Conservation (phyloP, 2,329 filamentous ascomycete species). For the Fusarium sp. region DNA sequence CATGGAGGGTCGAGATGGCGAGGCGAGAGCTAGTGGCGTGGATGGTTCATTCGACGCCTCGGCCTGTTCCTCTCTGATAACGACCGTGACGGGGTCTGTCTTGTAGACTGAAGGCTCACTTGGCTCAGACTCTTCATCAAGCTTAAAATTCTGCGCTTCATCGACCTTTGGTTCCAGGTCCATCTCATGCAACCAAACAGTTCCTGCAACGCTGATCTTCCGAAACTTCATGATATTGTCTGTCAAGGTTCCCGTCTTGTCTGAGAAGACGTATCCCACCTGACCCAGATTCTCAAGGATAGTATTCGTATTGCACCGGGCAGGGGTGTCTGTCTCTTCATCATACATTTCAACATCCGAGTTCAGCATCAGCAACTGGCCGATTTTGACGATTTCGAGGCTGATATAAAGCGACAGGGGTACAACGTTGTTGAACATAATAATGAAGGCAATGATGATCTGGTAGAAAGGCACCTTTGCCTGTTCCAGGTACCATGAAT, state of each 20-base stretch:
- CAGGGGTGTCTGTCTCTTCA: constrained; percentile 80
- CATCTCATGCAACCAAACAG: constrained; percentile 84
- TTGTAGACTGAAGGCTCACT: constrained; percentile 43
- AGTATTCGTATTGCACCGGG: constrained; percentile 90
- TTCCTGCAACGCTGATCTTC: constrained; percentile 88
- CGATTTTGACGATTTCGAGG: constrained; percentile 85
- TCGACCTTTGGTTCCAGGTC: constrained; percentile 62
- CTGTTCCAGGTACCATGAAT: constrained; percentile 78
- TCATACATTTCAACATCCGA: constrained; percentile 92
- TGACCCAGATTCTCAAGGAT: constrained; percentile 95
- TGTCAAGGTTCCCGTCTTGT: constrained; percentile 93
- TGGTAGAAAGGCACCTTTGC: constrained; percentile 79
- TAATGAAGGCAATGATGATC: constrained; percentile 88
- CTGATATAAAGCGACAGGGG: constrained; percentile 91
- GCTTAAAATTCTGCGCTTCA: constrained; percentile 27
- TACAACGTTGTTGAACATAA: constrained; percentile 97
- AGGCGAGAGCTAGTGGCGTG: constrained; percentile 32
- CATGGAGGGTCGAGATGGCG: constrained; percentile 44
- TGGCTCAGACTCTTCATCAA: constrained; percentile 32
- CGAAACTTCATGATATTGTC: constrained; percentile 97
- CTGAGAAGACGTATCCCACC: constrained; percentile 88
- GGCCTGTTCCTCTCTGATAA: constrained; percentile 44
- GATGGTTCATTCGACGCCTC: constrained; percentile 3
- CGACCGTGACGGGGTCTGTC: constrained; percentile 39
- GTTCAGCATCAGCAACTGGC: constrained; percentile 79